These are phyloP conservation scores for Populus hybrid DNA, from an alignment of 441 rosid species.

Conservation along the genomic window DNA sequence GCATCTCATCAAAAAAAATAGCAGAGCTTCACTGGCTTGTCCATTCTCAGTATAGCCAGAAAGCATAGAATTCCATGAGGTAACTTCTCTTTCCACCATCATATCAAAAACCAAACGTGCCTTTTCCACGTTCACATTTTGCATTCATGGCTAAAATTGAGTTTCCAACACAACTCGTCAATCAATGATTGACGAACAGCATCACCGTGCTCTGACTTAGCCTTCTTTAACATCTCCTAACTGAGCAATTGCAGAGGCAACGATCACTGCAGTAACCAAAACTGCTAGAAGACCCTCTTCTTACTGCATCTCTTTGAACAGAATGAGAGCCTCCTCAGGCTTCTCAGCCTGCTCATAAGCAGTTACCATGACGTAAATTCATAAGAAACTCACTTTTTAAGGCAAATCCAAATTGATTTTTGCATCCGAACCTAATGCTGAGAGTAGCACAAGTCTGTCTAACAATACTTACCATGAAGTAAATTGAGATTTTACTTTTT, in stretches of 20 bases:
- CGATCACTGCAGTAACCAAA: conserved; percentile 39
- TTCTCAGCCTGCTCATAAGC: conserved; percentile 52
- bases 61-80: conserved; percentile 63
- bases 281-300: conserved; percentile 36
- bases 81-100: conserved; percentile 42
- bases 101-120: conserved; percentile 44
- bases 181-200: conserved; percentile 35
- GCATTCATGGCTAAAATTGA: conserved; percentile 47
- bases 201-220: conserved; percentile 35
- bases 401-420: background rate
- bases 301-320: conserved; percentile 41
- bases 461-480: background rate
- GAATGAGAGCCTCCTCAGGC: conserved; percentile 38
- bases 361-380: conserved; percentile 34
- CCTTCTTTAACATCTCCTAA: conserved; percentile 35
- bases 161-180: conserved; percentile 36
- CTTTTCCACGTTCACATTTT: conserved; percentile 40
- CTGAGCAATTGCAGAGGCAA: conserved; percentile 53
- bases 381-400: background rate
- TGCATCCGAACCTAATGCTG: background rate
- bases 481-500: background rate
- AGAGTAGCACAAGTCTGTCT: background rate
- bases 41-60: conserved; percentile 55
- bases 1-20: conserved; percentile 48
- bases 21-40: conserved; percentile 49